Evolutionary conservation across 768 basidiomycete species (phyloP).

Genomic region (Pulveroboletus sp.): DNA sequence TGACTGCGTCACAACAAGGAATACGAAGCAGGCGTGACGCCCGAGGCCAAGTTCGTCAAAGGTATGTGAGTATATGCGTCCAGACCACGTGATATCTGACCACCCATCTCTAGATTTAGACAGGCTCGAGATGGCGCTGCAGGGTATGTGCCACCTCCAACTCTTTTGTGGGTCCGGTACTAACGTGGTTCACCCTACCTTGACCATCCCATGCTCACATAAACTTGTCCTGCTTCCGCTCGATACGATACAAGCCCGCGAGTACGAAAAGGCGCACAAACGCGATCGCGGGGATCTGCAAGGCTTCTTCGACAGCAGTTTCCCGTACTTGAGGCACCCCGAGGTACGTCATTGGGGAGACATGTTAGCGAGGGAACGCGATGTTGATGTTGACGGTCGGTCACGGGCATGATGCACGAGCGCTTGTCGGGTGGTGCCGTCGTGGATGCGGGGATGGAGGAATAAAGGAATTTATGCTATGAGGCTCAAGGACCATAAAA

Average conservation of each 20-base stretch:
- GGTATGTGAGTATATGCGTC: slow-evolving; percentile 36
- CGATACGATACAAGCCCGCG: too few species aligned
- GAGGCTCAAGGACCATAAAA: too few species aligned
- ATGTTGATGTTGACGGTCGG: neutral
- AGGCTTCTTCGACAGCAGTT: slow-evolving; percentile 74
- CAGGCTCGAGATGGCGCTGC: slow-evolving; percentile 82
- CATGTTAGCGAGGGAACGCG: slow-evolving; percentile 25
- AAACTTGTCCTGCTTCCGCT: too few species aligned
- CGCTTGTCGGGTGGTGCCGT: too few species aligned
- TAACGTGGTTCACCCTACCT: too few species aligned
- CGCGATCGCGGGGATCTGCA: slow-evolving; percentile 49
- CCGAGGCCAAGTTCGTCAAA: slow-evolving; percentile 86
- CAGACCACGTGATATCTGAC: neutral
- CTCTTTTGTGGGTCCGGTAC: too few species aligned
- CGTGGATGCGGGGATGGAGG: too few species aligned
- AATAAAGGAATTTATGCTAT: too few species aligned
- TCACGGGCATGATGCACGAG: neutral
- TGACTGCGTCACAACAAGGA: too few species aligned
- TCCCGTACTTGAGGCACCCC: slow-evolving; percentile 66
- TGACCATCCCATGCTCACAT: too few species aligned
- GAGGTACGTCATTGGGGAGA: slow-evolving; percentile 73
- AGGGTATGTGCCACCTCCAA: slow-evolving; percentile 44
- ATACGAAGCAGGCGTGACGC: slow-evolving; percentile 70
- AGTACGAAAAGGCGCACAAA: slow-evolving; percentile 62
- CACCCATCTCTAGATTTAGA: slow-evolving; percentile 59